phyloP scores from a whole-genome alignment of 176 grass and related monocot species.

The Oryza meridionalis region DNA sequence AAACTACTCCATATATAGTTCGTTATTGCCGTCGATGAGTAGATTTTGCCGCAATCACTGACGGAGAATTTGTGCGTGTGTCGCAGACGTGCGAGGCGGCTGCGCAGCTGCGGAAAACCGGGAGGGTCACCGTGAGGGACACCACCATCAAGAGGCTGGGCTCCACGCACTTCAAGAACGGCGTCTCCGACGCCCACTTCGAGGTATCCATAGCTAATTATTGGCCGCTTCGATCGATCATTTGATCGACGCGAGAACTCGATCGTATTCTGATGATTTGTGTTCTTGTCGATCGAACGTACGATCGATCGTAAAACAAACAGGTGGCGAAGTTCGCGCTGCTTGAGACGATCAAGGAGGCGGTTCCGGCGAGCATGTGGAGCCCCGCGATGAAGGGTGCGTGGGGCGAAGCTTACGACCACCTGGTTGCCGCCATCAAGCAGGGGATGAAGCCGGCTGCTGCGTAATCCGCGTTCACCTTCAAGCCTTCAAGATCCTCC shows the following conservation, averaged over 20 bases:
- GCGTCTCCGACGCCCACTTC: slow-evolving; percentile 66
- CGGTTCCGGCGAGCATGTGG: slow-evolving; percentile 78
- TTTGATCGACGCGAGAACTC: not conserved
- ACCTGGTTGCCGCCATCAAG: slow-evolving; percentile 76
- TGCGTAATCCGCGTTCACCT: no score
- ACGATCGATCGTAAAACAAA: not conserved
- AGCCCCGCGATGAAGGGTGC: slow-evolving; percentile 64
- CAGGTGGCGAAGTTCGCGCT: slow-evolving; percentile 84
- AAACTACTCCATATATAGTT: not conserved
- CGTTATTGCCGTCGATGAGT: not conserved
- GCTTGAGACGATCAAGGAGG: slow-evolving; percentile 71
- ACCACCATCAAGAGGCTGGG: slow-evolving; percentile 84
- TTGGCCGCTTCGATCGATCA: not conserved
- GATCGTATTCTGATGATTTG: not conserved
- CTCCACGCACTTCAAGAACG: slow-evolving; percentile 62
- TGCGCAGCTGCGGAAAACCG: slow-evolving; percentile 79
- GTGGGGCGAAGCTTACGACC: not conserved
- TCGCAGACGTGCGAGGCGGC: slow-evolving; percentile 86
- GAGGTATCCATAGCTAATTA: slow-evolving; percentile 41
- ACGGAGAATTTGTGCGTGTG: not conserved
- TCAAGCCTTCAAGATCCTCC: not conserved
- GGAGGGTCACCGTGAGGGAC: slow-evolving; percentile 80
- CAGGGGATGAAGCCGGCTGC: slow-evolving; percentile 64
- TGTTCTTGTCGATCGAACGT: not conserved
- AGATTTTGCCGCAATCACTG: not conserved